phyloP scores from a whole-genome alignment of 495 filamentous ascomycete genomes.

The Niebla homalea region DNA sequence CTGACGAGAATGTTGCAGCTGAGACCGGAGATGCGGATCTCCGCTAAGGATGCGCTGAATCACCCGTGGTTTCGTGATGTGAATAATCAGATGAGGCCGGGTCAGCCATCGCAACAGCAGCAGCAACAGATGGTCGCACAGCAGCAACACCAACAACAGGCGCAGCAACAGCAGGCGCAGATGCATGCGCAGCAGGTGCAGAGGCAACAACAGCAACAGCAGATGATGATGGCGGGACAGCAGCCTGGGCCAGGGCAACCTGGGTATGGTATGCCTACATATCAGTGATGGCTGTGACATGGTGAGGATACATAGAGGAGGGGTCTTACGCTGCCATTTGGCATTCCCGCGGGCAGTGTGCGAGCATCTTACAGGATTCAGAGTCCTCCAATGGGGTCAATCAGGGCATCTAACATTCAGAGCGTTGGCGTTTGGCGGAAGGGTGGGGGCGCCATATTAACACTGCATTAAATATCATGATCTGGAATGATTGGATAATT shows the following conservation, averaged over 20 bases:
- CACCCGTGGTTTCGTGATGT: constrained; percentile 84
- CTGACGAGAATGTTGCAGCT: constrained; percentile 84
- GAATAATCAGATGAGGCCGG: constrained; percentile 14
- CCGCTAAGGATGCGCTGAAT: constrained; percentile 66
- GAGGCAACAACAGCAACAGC: constrained; percentile 1
- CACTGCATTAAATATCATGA: too few relatives aligned
- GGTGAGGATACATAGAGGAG: too few relatives aligned
- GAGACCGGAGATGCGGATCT: constrained; percentile 81
- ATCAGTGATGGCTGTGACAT: not conserved
- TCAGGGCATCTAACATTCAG: too few relatives aligned
- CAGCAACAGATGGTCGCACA: constrained; percentile 10
- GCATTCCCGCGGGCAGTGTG: too few relatives aligned
- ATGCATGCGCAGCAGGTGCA: constrained; percentile 6
- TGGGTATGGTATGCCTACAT: constrained; percentile 6
- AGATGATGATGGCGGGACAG: constrained; percentile 1
- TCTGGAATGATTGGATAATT: too few relatives aligned
- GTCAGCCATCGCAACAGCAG: constrained; percentile 33
- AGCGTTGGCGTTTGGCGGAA: too few relatives aligned
- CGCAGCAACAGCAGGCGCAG: constrained; percentile 24
- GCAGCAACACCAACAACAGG: constrained; percentile 5
- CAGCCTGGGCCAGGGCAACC: not conserved
- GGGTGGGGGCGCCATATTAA: too few relatives aligned
- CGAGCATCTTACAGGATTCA: too few relatives aligned
- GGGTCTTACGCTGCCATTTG: too few relatives aligned
- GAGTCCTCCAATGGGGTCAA: too few relatives aligned